Percentiles rank a stretch among this genome's conserved stretches.
These are phyloP conservation scores for Gastrolobium bilobum DNA, from an alignment of 306 rosid species.

Conservation along the genomic window DNA sequence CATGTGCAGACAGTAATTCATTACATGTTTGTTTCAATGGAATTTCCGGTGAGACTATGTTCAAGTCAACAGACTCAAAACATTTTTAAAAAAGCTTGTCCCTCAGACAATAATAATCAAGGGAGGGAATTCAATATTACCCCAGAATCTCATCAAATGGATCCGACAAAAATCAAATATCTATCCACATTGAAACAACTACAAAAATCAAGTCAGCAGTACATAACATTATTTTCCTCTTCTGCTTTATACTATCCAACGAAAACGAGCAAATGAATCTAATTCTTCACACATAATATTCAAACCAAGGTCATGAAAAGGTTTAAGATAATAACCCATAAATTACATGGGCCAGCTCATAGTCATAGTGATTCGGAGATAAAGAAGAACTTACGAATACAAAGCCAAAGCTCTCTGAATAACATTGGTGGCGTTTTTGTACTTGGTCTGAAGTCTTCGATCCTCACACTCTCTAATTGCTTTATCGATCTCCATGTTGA, in stretches of 20 bases:
- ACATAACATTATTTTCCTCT: conserved; percentile 22
- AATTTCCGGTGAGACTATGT: conserved; percentile 11
- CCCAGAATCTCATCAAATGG: conserved; percentile 35
- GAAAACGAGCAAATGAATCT: conserved; percentile 18
- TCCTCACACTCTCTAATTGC: conserved; percentile 85
- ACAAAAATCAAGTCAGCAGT: conserved; percentile 31
- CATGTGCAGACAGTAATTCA: background rate
- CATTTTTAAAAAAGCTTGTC: background rate
- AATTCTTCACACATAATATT: conserved; percentile 33
- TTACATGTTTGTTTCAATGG: conserved; percentile 4
- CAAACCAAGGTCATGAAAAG: conserved; percentile 36
- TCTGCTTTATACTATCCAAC: conserved; percentile 23
- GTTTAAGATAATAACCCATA: conserved; percentile 17
- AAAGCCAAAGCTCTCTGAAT: conserved; percentile 90
- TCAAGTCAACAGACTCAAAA: conserved; percentile 39
- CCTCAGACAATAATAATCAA: background rate
- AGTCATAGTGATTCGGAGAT: background rate
- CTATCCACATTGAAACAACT: conserved; percentile 43
- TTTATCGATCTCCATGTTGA: conserved; percentile 87
- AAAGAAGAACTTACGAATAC: conserved; percentile 76
- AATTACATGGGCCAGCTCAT: background rate
- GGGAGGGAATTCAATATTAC: conserved; percentile 18
- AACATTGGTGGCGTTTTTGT: conserved; percentile 83
- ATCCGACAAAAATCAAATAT: conserved; percentile 29
- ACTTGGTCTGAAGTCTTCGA: conserved; percentile 93